Evolutionary conservation across 2,329 filamentous ascomycete genomes (phyloP), one percentile per base, ranked within the genome.

Genomic region (Moelleriella libera): DNA sequence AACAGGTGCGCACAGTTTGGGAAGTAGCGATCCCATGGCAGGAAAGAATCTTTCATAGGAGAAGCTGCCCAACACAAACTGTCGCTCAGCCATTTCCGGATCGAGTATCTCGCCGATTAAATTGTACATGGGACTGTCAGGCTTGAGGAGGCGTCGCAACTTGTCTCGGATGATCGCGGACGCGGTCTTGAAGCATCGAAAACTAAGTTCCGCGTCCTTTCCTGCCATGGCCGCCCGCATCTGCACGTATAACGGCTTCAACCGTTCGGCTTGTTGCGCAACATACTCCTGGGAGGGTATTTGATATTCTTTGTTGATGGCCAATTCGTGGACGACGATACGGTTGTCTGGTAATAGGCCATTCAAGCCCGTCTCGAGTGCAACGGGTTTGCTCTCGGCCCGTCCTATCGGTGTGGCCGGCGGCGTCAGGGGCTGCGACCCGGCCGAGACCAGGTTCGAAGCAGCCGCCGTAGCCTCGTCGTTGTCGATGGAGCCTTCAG

Each of bases 1-100:
- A 58, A 86, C 81, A 0, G 86, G 86, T 0, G 86, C 86, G 56
- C 86, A 90, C 11, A 92, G 75, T 59, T 85, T 85, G 5, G 85
- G 85, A 45, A 92, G 69, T 44, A 92, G 73, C 2, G 77, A 76
- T 1, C 78, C 80, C 73, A 90, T 86, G 52, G 86, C 84, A 2
- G 72, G 68, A 59, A 90, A 90, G 64, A 90, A 89, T 49, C 80
- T 83, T 53, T 85, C 81, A 53, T 89, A 89, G 0, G 85, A 89
- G 60, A 90, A 90, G 45, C 77, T 78, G 11, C 85, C 85, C 47
- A 80, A 72, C 8, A 69, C 68, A 56, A 85, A 86, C 53, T 89
- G 83, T 41, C 74, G 75, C 51, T 75, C 71, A 30, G 88, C 81
- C 51, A 84, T 71, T 40, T 87, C 81, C 1, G 80, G 77, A 54